Percentiles rank a stretch among this genome's conserved stretches.
Evolutionary conservation across 2,329 filamentous ascomycete genomes (phyloP).

Genomic region (Neonectria neomacrospora): DNA sequence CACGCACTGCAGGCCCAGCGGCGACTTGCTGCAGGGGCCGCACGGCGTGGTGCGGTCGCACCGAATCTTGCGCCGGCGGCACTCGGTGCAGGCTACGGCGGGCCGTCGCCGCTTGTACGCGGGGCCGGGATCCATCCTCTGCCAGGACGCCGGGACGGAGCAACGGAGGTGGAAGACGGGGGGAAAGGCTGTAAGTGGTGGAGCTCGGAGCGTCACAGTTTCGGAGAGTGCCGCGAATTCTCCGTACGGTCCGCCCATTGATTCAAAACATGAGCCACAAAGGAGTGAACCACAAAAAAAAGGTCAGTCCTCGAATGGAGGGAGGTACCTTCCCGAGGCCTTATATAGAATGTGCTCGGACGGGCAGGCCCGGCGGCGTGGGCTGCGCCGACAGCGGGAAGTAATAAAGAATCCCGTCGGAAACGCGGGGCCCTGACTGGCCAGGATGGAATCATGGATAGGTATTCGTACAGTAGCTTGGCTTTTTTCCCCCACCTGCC

Average conservation of each 20-base stretch:
- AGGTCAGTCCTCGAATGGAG: background rate
- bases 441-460: background rate
- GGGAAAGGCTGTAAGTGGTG: background rate
- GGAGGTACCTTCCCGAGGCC: background rate
- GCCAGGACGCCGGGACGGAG: background rate
- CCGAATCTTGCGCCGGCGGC: conserved; percentile 31
- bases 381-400: background rate
- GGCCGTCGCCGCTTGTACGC: conserved; percentile 30
- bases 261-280: background rate
- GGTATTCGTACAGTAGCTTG: background rate
- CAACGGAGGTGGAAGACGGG: background rate
- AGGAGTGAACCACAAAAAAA: background rate
- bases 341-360: background rate
- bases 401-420: background rate
- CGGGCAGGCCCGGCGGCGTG: background rate
- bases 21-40: conserved; percentile 31
- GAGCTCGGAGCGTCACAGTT: background rate
- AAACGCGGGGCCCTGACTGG: background rate
- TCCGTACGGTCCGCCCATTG: background rate
- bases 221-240: conserved; percentile 1
- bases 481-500: background rate
- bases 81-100: conserved; percentile 33
- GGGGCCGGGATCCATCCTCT: conserved; percentile 29
- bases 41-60: conserved; percentile 32
- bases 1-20: conserved; percentile 25